Conservation (phyloP, 2,329 filamentous ascomycete genomes). For the Fusarium sp. region DNA sequence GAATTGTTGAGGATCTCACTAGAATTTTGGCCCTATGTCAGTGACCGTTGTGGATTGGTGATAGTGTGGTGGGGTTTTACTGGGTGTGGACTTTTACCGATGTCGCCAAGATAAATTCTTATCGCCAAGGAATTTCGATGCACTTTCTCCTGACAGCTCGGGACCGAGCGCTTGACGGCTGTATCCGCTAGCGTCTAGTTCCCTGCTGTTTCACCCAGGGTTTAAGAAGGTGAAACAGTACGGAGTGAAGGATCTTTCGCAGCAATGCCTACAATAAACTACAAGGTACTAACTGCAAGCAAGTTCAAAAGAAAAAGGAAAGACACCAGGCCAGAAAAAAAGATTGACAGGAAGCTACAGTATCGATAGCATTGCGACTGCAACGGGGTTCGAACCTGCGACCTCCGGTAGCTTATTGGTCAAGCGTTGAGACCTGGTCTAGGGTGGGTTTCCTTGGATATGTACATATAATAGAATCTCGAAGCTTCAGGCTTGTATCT, state of each 20-base stretch:
- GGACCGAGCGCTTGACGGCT: background rate
- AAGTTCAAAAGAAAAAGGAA: no score
- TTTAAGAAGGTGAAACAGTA: background rate
- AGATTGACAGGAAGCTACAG: no score
- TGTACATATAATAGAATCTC: no score
- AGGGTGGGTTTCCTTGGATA: rapidly evolving
- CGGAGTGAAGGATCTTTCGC: rapidly evolving
- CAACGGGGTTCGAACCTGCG: no score
- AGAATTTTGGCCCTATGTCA: rapidly evolving
- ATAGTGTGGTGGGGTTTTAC: background rate
- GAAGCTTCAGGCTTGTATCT: rapidly evolving
- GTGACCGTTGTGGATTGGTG: rapidly evolving
- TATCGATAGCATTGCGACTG: rapidly evolving
- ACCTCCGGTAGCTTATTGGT: rapidly evolving
- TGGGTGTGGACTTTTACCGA: background rate
- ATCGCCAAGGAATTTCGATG: no score
- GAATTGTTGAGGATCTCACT: rapidly evolving
- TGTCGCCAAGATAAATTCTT: no score
- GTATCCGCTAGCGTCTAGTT: background rate
- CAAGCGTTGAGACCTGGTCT: no score
- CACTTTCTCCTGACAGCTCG: background rate
- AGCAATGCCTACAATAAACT: rapidly evolving
- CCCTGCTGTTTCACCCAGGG: background rate
- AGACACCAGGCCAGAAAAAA: rapidly evolving
- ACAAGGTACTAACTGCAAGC: no score